phyloP scores from a whole-genome alignment of 257 asterid genomes.

The Jacaranda copaia region DNA sequence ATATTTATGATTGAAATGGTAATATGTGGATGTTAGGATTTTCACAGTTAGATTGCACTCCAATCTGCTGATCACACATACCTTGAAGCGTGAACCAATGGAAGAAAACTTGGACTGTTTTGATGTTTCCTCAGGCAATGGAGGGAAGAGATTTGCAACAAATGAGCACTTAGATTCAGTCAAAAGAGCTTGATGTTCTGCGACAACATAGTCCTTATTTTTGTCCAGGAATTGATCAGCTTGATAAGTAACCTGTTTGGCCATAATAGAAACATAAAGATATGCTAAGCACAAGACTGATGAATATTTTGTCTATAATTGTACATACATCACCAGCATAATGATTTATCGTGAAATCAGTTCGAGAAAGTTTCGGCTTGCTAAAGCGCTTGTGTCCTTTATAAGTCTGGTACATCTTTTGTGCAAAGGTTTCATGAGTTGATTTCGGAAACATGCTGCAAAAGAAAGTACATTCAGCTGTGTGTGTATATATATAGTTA shows the following conservation, averaged over 20 bases:
- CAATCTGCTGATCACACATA: constrained; percentile 37
- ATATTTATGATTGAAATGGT: constrained; percentile 33
- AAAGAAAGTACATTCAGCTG: constrained; percentile 42
- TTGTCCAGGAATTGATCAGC: constrained; percentile 95
- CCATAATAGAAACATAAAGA: constrained; percentile 35
- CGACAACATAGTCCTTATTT: constrained; percentile 92
- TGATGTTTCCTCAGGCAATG: constrained; percentile 75
- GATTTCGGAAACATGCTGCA: constrained; percentile 98
- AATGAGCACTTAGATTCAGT: constrained; percentile 75
- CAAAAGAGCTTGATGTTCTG: constrained; percentile 94
- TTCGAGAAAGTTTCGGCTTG: constrained; percentile 92
- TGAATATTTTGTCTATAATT: constrained; percentile 3
- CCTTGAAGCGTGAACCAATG: constrained; percentile 95
- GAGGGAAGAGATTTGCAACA: constrained; percentile 81
- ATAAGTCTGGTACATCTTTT: constrained; percentile 96
- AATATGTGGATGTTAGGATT: constrained; percentile 33
- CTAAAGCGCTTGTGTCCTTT: constrained; percentile 87
- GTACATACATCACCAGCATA: constrained; percentile 94
- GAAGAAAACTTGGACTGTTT: constrained; percentile 96
- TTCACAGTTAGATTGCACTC: constrained; percentile 22
- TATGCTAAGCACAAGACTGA: constrained; percentile 33
- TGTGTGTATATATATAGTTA: not conserved
- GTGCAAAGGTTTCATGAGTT: constrained; percentile 95
- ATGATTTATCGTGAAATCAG: constrained; percentile 88
- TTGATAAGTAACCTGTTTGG: constrained; percentile 83